Base-by-base conservation (phyloP, 2,329 filamentous ascomycete genomes). In the Fusarium paranaense region DNA sequence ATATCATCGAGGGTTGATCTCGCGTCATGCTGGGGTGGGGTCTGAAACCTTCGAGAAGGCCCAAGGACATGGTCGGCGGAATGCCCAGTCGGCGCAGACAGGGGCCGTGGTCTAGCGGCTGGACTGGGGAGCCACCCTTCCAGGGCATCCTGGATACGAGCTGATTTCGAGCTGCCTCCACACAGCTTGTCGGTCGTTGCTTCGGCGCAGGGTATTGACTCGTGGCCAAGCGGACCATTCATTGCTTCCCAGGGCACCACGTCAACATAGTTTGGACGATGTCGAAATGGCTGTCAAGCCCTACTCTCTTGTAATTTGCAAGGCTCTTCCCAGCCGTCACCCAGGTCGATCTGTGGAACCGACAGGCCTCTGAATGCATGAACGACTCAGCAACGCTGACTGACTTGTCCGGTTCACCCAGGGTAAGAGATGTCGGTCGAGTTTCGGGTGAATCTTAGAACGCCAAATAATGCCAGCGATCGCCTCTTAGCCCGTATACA, bases 61-160 rank as follows among this genome's bases (percentile, higher is more conserved):
- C 77, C 77, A 79, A 76, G 77, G 77, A 72, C 76, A 79, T 79
- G 77, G 77, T 79, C 77, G 72, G 77, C 73, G 76, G 77, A 79
- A 79, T 76, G 69, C 56, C 63, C 69, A 75, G 66, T 76, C 66
- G 66, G 58, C 61, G 22, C 60, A 38, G 65, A 65, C 77, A 78
- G 67, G 77, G 77, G 66, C 52, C 16, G 45, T 47, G 45, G 65
- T 58, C 70, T 76, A 76, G 67, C 73, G 71, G 47, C 64, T 73
- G 70, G 67, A 58, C 60, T 63, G 64, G 71, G 64, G 64, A 56
- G 22, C 45, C 38, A 65, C 42, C 32, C 38, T 56, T 56, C 35
- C 60, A 64, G 73, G 72, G 61, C 45, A 68, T 62, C 72, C 72
- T 69, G 63, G 62, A 68, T 66, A 68, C 74, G 66, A 73, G 71